phyloP scores from a whole-genome alignment of 495 filamentous ascomycete genomes.

The Saxophila tyrrhenica region DNA sequence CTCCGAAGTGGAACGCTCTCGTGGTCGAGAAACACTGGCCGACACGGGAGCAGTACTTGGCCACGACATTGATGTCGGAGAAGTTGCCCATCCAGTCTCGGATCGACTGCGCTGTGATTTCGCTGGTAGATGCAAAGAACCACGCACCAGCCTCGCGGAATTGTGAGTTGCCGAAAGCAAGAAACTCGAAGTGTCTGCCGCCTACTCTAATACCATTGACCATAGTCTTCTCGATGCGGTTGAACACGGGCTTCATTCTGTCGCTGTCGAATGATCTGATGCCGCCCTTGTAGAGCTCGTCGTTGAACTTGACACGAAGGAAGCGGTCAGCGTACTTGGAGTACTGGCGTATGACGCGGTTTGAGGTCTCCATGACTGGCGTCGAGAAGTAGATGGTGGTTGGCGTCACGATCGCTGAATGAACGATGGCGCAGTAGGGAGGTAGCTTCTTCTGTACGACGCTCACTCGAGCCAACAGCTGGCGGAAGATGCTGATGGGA shows the following conservation, averaged over 20 bases:
- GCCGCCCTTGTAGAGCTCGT: slow-evolving; percentile 57
- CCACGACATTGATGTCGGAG: slow-evolving; percentile 59
- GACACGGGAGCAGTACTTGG: slow-evolving; percentile 75
- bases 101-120: slow-evolving; percentile 58
- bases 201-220: slow-evolving; percentile 72
- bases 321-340: slow-evolving; percentile 62
- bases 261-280: slow-evolving; percentile 45
- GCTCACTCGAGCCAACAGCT: slow-evolving; percentile 35
- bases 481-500: slow-evolving; percentile 64
- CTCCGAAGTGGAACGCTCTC: slow-evolving; percentile 42
- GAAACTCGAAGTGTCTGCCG: slow-evolving; percentile 71
- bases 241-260: slow-evolving; percentile 60
- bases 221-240: slow-evolving; percentile 58
- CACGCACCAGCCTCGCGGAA: slow-evolving; percentile 88
- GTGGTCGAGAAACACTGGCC: slow-evolving; percentile 97
- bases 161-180: slow-evolving; percentile 93
- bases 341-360: slow-evolving; percentile 71
- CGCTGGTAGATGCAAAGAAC: slow-evolving; percentile 59
- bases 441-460: slow-evolving; percentile 46
- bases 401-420: slow-evolving; percentile 70
- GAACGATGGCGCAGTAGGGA: slow-evolving; percentile 58
- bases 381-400: slow-evolving; percentile 67
- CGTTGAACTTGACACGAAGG: slow-evolving; percentile 81
- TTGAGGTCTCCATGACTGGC: slow-evolving; percentile 74
- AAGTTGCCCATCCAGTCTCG: slow-evolving; percentile 89